Evolutionary conservation across 371 early-diverging fungal species (phyloP), one percentile per base, ranked within the genome.

Genomic region (Dinochytrium kinnereticum): DNA sequence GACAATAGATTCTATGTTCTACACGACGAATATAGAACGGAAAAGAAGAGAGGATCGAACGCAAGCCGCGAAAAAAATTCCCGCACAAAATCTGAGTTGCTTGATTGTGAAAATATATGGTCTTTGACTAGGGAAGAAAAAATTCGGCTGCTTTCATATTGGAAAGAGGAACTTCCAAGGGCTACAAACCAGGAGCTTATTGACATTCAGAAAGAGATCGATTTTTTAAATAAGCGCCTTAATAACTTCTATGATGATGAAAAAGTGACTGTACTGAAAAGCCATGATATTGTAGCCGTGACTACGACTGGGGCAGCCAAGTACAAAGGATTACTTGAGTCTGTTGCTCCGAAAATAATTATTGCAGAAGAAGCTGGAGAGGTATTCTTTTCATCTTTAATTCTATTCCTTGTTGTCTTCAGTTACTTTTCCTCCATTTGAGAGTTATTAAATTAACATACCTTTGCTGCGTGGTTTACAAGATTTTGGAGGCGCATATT

Each of bases 331-430:
- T 44, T 80, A 55, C 30, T 80, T 2, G 38, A 65, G 5, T 30
- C 70, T 10, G 51, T 75, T 5, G 64, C 36, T 13, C 59, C 80
- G 17, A 51, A 55, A 15, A 72, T 80, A 44, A 59, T 80, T 69
- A 57, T 80, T 36, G 70, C 88, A 21, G 93, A 92, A 80, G 93
- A 92, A 81, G 92, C 92, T 0, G 91, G 90, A 0, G 93, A 92
- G 75, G 89, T 90, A 13, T n/a, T n/a, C n/a, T n/a, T n/a, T n/a
- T n/a, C n/a, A n/a, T n/a, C n/a, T n/a, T n/a, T n/a, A n/a, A n/a
- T n/a, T n/a, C n/a, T n/a, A n/a, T n/a, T n/a, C n/a, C n/a, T n/a
- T n/a, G n/a, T n/a, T n/a, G n/a, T n/a, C n/a, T n/a, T n/a, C n/a
- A n/a, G n/a, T n/a, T n/a, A n/a, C n/a, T n/a, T n/a, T n/a, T n/a